Conservation (phyloP, 2,329 filamentous ascomycete species). For the Podosphaera xanthii region DNA sequence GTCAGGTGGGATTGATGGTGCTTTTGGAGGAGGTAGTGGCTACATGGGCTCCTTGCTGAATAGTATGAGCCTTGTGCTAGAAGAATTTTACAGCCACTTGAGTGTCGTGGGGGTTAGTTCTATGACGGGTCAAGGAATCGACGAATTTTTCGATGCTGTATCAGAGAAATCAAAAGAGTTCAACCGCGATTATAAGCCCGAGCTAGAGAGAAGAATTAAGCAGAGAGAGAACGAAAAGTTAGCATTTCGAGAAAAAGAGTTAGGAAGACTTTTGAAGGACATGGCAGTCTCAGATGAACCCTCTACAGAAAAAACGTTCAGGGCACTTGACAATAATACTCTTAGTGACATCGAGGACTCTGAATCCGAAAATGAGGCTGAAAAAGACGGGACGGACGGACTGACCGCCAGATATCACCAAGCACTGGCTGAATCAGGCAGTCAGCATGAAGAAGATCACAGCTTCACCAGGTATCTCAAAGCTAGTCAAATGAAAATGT, state of each 20-base stretch:
- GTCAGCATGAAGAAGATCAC: constrained; percentile 15
- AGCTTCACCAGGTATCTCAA: constrained; percentile 17
- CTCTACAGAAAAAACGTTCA: constrained; percentile 14
- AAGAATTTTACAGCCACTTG: constrained; percentile 90
- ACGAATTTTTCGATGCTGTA: constrained; percentile 84
- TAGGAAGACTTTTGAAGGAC: constrained; percentile 85
- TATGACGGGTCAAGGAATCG: constrained; percentile 75
- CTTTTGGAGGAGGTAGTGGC: constrained; percentile 49
- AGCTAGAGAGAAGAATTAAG: constrained; percentile 55
- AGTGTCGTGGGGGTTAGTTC: constrained; percentile 84
- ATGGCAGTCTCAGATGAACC: constrained; percentile 38
- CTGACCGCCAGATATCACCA: constrained; percentile 57
- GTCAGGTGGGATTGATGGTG: constrained; percentile 48
- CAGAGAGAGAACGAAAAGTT: constrained; percentile 58
- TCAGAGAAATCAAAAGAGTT: constrained; percentile 76
- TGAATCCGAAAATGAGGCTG: constrained; percentile 29
- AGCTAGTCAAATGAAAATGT: constrained; percentile 16
- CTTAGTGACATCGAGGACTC: constrained; percentile 20
- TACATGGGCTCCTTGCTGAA: constrained; percentile 94
- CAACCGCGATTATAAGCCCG: constrained; percentile 71
- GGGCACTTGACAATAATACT: constrained; percentile 16
- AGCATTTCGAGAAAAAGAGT: constrained; percentile 50
- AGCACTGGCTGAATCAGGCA: constrained; percentile 35
- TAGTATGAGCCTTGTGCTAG: constrained; percentile 92
- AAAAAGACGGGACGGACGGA: constrained; percentile 28